Percentiles rank a stretch among this genome's conserved stretches.
Conservation (phyloP, 495 filamentous ascomycete species). For the Podospora conica region DNA sequence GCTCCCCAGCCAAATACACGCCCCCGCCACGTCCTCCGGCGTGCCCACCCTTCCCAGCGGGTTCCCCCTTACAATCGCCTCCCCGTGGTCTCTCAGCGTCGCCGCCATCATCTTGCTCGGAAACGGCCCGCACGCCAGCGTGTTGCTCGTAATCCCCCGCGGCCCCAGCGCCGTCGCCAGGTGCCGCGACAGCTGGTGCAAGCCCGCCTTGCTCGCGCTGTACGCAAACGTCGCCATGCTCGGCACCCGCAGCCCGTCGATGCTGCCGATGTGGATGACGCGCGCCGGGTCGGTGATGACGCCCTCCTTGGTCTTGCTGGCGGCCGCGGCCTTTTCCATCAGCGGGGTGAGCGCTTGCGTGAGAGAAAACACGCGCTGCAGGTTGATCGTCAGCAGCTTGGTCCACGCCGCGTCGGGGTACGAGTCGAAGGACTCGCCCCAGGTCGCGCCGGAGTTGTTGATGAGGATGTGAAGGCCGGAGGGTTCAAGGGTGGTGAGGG, state of each 20-base stretch:
- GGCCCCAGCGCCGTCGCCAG: constrained; percentile 65
- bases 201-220: constrained; percentile 65
- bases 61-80: constrained; percentile 55
- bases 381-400: constrained; percentile 70
- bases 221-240: constrained; percentile 70
- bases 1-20: constrained; percentile 67
- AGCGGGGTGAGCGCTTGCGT: constrained; percentile 68
- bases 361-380: constrained; percentile 73
- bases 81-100: constrained; percentile 55
- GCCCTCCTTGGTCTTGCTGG: constrained; percentile 37
- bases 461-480: constrained; percentile 64
- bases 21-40: constrained; percentile 67
- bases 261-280: constrained; percentile 70
- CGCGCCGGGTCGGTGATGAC: constrained; percentile 43
- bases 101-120: constrained; percentile 79
- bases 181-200: constrained; percentile 68
- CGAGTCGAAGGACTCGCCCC: constrained; percentile 62
- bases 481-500: constrained; percentile 53
- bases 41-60: constrained; percentile 68
- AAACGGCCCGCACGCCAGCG: constrained; percentile 71
- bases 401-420: constrained; percentile 70
- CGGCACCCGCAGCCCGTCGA: constrained; percentile 70
- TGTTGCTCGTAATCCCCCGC: constrained; percentile 52
- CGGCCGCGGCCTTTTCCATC: constrained; percentile 46
- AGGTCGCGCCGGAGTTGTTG: constrained; percentile 78